Percentiles rank a stretch among this genome's conserved stretches.
Conservation (phyloP, 345 rosid species). For the Rubroshorea leprosula region DNA sequence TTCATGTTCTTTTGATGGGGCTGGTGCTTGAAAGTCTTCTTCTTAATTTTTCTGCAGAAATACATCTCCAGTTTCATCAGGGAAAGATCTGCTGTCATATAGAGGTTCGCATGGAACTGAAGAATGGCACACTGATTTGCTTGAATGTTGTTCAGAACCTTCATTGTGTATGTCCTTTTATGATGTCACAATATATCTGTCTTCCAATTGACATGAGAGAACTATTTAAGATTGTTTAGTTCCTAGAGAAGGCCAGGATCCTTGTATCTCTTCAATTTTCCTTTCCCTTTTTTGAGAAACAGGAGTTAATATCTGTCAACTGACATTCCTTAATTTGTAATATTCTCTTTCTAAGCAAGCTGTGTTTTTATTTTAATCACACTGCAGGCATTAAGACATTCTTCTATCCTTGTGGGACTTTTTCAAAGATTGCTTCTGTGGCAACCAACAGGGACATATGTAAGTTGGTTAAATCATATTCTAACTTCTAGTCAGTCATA, state of each 20-base stretch:
- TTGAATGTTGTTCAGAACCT: slow-evolving; percentile 95
- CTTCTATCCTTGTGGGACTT: slow-evolving; percentile 87
- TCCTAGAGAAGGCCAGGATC: too few relatives aligned
- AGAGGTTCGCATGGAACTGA: slow-evolving; percentile 46
- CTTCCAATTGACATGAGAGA: background rate
- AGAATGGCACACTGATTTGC: slow-evolving; percentile 94
- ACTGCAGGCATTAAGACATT: slow-evolving; percentile 67
- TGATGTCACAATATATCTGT: background rate
- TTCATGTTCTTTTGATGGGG: slow-evolving; percentile 7
- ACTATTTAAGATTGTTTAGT: background rate
- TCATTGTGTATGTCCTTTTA: slow-evolving; percentile 58
- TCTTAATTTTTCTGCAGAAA: slow-evolving; percentile 45
- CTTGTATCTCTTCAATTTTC: too few relatives aligned
- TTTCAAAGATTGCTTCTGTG: slow-evolving; percentile 80
- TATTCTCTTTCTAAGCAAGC: slow-evolving; percentile 11
- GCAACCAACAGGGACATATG: slow-evolving; percentile 81
- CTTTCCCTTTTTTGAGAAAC: too few relatives aligned
- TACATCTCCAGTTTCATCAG: slow-evolving; percentile 64
- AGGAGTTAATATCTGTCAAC: too few relatives aligned
- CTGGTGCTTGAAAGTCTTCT: slow-evolving; percentile 15
- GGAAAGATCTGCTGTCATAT: slow-evolving; percentile 59
- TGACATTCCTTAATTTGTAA: background rate
- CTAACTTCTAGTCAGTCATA: too few relatives aligned
- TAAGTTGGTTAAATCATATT: slow-evolving; percentile 31
- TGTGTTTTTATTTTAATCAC: slow-evolving; percentile 14